Percentiles rank a stretch among this genome's conserved stretches.
Conservation (phyloP, 2,329 filamentous ascomycete species). For the Curvularia verruculosa region DNA sequence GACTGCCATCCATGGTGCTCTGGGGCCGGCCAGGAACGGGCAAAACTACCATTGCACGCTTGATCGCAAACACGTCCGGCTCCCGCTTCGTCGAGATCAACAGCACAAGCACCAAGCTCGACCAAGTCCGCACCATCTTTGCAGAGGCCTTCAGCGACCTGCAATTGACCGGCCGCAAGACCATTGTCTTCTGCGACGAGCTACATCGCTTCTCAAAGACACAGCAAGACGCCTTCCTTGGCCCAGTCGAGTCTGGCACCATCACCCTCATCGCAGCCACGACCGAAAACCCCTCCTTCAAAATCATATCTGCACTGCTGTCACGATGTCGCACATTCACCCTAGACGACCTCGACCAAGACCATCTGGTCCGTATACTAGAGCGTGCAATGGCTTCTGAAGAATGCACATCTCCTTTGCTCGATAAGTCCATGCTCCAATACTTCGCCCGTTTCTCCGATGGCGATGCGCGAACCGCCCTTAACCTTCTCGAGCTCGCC, state of each 20-base stretch:
- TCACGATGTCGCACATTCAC: constrained; percentile 93
- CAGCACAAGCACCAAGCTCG: constrained; percentile 84
- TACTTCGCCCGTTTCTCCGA: constrained; percentile 89
- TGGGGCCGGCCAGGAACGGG: constrained; percentile 81
- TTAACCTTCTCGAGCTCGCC: constrained; percentile 90
- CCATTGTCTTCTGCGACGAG: constrained; percentile 97
- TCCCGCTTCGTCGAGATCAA: constrained; percentile 90
- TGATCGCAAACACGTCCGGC: constrained; percentile 82
- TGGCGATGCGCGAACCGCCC: constrained; percentile 88
- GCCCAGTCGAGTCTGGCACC: constrained; percentile 86
- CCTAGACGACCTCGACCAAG: constrained; percentile 72
- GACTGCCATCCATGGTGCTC: constrained; percentile 92
- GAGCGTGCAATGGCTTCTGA: constrained; percentile 74
- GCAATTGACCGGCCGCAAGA: constrained; percentile 81
- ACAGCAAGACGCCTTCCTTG: constrained; percentile 94
- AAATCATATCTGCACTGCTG: constrained; percentile 83
- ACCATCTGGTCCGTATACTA: constrained; percentile 76
- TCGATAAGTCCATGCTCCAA: constrained; percentile 76
- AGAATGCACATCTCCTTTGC: constrained; percentile 60
- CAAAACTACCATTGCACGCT: constrained; percentile 90
- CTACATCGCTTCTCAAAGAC: constrained; percentile 90
- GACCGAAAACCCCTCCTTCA: constrained; percentile 96
- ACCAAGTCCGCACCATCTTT: constrained; percentile 92
- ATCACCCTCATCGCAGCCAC: constrained; percentile 94
- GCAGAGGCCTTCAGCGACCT: constrained; percentile 81